Evolutionary conservation across 129 eudicot genomes (phyloP), one percentile per base, ranked within the genome.

Genomic region (Pseudognaphalium luteoalbum): DNA sequence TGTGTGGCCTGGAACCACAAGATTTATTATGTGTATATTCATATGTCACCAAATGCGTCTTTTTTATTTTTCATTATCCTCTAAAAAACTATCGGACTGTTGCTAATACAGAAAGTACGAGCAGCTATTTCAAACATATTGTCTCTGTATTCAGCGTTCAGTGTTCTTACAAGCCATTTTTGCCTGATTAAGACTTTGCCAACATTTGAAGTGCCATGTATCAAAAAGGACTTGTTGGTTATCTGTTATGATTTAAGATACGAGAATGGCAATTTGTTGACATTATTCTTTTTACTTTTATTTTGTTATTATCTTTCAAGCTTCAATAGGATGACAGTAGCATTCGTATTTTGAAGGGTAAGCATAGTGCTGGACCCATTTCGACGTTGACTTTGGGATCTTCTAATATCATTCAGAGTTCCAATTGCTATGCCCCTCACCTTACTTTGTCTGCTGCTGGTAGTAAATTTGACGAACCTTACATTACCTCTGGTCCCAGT

Each of bases 391-490:
- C 91, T 30, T 70, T 88, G 62, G 86, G 89, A 81, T 73, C 87
- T 75, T 84, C 88, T 70, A 80, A 72, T 63, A 76, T 86, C 74
- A 83, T 85, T 85, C 97, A 80, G 63, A 83, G 86, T 62, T 87
- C 87, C 83, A 76, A 72, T 83, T 81, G 85, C 73, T 83, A 85
- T 64, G 25, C 81, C 20, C 34, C 82, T 58, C 88, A 57, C 72
- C 85, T 70, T 81, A 81, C 81, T 56, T 86, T 75, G 30, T 78
- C 91, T 66, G 54, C 83, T 66, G 70, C 80, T 81, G 66, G 66
- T 74, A 77, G 75, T 83, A 86, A 80, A 77, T 73, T 76, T 70
- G 68, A 78, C 70, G 94, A 82, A 32, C 75, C 75, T 76, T 80
- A 74, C 83, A 87, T 25, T 77, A 65, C 67, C 4, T 76, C 91